Evolutionary conservation across 1,284 basidiomycete species (phyloP).

Genomic region (Tylopilus sp.): DNA sequence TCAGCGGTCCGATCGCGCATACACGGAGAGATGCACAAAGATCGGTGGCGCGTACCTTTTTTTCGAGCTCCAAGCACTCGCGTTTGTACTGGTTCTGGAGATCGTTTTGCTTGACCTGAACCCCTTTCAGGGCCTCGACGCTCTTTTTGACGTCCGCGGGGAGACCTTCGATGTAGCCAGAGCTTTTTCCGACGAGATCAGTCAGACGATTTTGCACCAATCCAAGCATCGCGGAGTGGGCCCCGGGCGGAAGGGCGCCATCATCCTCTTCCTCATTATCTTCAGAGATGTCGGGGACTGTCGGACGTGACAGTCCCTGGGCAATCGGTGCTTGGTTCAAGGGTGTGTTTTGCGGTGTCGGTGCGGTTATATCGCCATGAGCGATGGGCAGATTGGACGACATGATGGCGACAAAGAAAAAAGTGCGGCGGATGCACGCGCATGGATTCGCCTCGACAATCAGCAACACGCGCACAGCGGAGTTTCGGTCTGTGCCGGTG

Average conservation of each 20-base stretch:
- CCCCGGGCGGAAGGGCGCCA: conserved; percentile 34
- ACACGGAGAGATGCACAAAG: conserved; percentile 1
- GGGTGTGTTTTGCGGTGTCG: conserved; percentile 83
- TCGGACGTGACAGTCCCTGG: conserved; percentile 63
- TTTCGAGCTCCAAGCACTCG: conserved; percentile 95
- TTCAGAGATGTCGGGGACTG: conserved; percentile 69
- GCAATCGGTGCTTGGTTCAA: conserved; percentile 69
- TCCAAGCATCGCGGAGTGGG: conserved; percentile 54
- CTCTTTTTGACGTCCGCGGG: conserved; percentile 81
- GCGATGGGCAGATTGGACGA: conserved; percentile 50
- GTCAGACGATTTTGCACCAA: conserved; percentile 67
- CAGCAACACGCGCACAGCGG: conserved; percentile 31
- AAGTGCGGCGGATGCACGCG: conserved; percentile 21
- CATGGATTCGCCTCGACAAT: conserved; percentile 24
- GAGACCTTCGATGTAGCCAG: conserved; percentile 85
- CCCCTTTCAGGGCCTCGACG: conserved; percentile 90
- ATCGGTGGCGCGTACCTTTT: conserved; percentile 68
- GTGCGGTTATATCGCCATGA: conserved; percentile 54
- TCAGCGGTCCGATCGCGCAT: conserved; percentile 11
- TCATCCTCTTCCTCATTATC: conserved; percentile 59
- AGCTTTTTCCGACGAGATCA: conserved; percentile 74
- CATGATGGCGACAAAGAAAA: conserved; percentile 40
- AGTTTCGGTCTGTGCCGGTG: conserved; percentile 36
- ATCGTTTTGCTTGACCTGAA: conserved; percentile 91
- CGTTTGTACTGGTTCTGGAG: conserved; percentile 95